Conservation (phyloP, 225 moss, liverwort and hornwort species). For the Antitrichia curtipendula region DNA sequence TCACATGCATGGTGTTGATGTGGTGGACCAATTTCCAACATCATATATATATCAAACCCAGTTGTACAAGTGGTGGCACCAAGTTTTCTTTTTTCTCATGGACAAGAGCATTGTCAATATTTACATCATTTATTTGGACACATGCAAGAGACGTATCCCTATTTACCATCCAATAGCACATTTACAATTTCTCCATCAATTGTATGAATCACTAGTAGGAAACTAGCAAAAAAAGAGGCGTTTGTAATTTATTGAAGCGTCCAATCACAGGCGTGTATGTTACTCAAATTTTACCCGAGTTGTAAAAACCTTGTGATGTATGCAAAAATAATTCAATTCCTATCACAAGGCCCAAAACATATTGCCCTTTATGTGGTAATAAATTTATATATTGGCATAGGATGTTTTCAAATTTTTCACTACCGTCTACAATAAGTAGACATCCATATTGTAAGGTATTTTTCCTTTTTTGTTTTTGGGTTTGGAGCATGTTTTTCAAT, state of each 20-base stretch:
- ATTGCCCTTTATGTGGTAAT: background rate
- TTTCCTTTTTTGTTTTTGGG: background rate
- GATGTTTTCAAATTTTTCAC: background rate
- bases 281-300: rapidly evolving
- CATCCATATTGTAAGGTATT: background rate
- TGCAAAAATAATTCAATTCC: background rate
- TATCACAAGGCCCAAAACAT: rapidly evolving
- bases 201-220: too few relatives aligned
- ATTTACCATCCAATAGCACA: too few relatives aligned
- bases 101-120: too few relatives aligned
- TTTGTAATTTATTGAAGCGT: background rate
- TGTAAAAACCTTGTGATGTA: background rate
- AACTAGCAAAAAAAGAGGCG: too few relatives aligned
- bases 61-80: too few relatives aligned
- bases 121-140: too few relatives aligned
- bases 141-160: too few relatives aligned
- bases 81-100: too few relatives aligned
- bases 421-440: background rate
- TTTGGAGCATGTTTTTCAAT: background rate
- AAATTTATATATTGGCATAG: background rate
- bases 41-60: too few relatives aligned
- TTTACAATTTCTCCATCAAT: too few relatives aligned
- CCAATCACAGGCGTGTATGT: rapidly evolving
- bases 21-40: too few relatives aligned
- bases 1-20: too few relatives aligned